phyloP scores from a whole-genome alignment of 805 yeast genomes.

The Candida methanosorbosa region DNA sequence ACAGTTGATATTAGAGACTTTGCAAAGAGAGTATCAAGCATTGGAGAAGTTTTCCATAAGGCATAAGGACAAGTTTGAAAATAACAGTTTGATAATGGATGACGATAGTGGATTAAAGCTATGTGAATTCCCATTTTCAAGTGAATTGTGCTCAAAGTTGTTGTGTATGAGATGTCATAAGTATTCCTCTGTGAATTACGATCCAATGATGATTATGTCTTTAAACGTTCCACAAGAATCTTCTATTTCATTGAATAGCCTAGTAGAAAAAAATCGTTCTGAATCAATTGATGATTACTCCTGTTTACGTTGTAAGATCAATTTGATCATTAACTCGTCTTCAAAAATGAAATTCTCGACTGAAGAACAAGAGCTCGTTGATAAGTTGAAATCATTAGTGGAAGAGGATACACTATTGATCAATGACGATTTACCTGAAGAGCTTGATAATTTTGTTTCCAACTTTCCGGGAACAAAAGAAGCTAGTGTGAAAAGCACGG shows the following conservation, averaged over 20 bases:
- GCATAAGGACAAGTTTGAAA: slow-evolving; percentile 8
- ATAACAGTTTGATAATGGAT: neutral
- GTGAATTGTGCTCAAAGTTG: slow-evolving; percentile 57
- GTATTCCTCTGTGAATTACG: slow-evolving; percentile 46
- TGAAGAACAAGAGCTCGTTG: slow-evolving; percentile 25
- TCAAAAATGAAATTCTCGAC: slow-evolving; percentile 13
- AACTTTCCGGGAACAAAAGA: slow-evolving; percentile 24
- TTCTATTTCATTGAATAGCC: slow-evolving; percentile 31
- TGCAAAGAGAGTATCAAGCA: slow-evolving; percentile 53
- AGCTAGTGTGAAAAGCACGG: slow-evolving; percentile 44
- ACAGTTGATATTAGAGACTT: slow-evolving; percentile 70
- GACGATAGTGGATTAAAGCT: slow-evolving; percentile 31
- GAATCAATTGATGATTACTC: slow-evolving; percentile 76
- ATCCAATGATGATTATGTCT: slow-evolving; percentile 65
- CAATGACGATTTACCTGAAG: slow-evolving; percentile 56
- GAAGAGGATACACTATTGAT: slow-evolving; percentile 34
- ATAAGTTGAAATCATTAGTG: slow-evolving; percentile 26
- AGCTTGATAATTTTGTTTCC: slow-evolving; percentile 38
- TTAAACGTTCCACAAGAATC: slow-evolving; percentile 58
- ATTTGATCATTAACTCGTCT: slow-evolving; percentile 30
- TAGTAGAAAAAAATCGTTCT: slow-evolving; percentile 48
- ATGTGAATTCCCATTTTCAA: slow-evolving; percentile 70
- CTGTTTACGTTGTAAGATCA: slow-evolving; percentile 62
- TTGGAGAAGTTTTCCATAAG: slow-evolving; percentile 25
- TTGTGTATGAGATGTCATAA: slow-evolving; percentile 61